Conservation (phyloP, 371 early-diverging fungal species). For the Haplosporangium sp. region DNA sequence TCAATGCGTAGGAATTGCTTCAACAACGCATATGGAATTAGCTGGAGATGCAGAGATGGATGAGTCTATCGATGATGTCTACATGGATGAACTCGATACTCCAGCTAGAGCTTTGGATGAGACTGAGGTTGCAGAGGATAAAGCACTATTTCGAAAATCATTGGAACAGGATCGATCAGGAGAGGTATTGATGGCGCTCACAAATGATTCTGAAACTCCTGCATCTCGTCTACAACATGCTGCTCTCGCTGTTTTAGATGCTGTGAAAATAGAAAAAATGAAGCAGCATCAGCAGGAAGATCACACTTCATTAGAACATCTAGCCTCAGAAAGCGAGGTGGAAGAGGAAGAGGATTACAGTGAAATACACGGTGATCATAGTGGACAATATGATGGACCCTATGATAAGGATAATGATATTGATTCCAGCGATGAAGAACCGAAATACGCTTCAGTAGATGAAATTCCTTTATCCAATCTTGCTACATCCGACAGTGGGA, state of each 20-base stretch:
- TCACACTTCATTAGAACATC: too few species aligned
- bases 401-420: neutral
- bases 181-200: neutral
- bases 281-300: neutral
- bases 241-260: neutral
- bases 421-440: neutral
- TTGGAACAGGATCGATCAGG: slow-evolving; percentile 7
- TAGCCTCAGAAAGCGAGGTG: neutral
- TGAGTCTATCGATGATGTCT: slow-evolving; percentile 24
- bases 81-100: slow-evolving; percentile 21
- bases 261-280: neutral
- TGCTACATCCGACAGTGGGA: slow-evolving; percentile 7
- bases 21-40: slow-evolving; percentile 38
- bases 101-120: slow-evolving; percentile 11
- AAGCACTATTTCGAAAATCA: slow-evolving; percentile 9
- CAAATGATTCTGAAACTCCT: neutral
- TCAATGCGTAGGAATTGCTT: slow-evolving; percentile 42
- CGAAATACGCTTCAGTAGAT: neutral
- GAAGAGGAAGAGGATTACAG: neutral
- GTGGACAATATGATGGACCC: neutral
- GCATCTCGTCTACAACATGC: slow-evolving; percentile 2
- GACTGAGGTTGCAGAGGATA: slow-evolving; percentile 12
- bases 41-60: slow-evolving; percentile 26
- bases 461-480: slow-evolving; percentile 8
- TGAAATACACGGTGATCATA: neutral